Conservation (phyloP, 768 basidiomycete species). For the Termitomyces sp. region DNA sequence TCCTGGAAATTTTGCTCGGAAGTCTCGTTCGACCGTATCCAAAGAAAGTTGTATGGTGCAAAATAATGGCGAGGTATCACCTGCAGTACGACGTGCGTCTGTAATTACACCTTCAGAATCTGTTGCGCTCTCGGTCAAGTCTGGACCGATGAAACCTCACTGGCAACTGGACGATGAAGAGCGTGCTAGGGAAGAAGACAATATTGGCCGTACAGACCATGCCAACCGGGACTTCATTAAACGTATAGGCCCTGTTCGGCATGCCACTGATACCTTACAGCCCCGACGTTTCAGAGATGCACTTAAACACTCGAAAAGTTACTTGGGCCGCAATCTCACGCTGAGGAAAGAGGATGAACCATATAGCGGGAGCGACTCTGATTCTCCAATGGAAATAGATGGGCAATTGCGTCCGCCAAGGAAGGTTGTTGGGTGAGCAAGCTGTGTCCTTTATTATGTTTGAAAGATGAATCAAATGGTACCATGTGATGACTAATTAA, state of each 20-base stretch:
- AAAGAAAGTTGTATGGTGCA: background rate
- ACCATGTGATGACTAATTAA: background rate
- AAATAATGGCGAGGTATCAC: background rate
- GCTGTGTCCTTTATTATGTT: background rate
- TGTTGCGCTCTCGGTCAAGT: constrained; percentile 3
- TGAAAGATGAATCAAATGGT: background rate
- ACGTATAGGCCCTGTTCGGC: constrained; percentile 9
- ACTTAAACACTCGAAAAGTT: constrained; percentile 1
- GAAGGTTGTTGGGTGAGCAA: background rate
- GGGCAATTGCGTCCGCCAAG: background rate
- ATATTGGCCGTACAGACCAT: background rate
- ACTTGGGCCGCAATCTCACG: constrained; percentile 7
- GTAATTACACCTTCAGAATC: constrained; percentile 5
- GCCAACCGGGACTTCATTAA: constrained; percentile 10
- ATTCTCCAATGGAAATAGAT: constrained; percentile 11
- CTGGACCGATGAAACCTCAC: constrained; percentile 7
- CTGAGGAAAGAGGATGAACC: constrained; percentile 6
- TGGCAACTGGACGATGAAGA: constrained; percentile 15
- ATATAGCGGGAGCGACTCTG: constrained; percentile 5
- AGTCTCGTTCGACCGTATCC: background rate
- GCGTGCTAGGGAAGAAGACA: constrained; percentile 3
- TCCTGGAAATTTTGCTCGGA: background rate
- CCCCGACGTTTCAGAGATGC: background rate
- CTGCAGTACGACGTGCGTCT: constrained; percentile 6
- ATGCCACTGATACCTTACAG: background rate